Base-by-base conservation (phyloP, 2,329 filamentous ascomycete genomes). In the Colletotrichum sp. region DNA sequence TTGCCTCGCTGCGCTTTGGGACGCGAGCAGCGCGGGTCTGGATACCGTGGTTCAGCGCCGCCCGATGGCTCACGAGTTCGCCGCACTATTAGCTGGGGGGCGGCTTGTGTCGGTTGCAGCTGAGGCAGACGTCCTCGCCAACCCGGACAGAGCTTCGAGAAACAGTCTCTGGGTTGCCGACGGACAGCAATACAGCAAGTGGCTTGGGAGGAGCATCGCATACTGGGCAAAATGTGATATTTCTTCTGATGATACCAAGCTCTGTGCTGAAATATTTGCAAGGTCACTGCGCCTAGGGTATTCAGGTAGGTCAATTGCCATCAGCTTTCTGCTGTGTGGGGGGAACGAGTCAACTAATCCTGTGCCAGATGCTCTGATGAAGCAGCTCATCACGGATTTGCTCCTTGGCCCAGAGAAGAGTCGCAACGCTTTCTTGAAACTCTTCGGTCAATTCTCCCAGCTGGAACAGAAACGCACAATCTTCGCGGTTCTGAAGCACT, bases 241-340 rank as follows among this genome's bases (percentile, higher is more conserved):
- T 36, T 77, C 71, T 79, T 83, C 82, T 78, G 78, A 82, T 13
- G 84, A 85, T 10, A 76, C 82, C 15, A 88, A 85, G 65, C 80
- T 89, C 9, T 87, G 85, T 58, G 86, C 86, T 18, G 86, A 88
- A 5, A 66, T 93, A 2, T 84, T 92, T 16, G 84, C 90, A 5
- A 93, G 93, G 77, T 88, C 91, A 2, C 85, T 96, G 74, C 93
- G 90, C 34, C 83, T 98, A 34, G 95, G 95, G 4, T 95, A 97
- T 83, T 87, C 89, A 69, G 93, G 95, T 94, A 87, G 81, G 86
- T 43, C 18, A 28, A 0, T 15, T 36, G 28, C 32, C 13, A 18
- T 27, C 15, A 28, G 13, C 16, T 4, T n/a, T 32, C 12, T 48
- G 8, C 25, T 8, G 62, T 78, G 22, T 84, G 60, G 82, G 71